Evolutionary conservation across 129 eudicot species (phyloP).

Genomic region (Arctium lappa): DNA sequence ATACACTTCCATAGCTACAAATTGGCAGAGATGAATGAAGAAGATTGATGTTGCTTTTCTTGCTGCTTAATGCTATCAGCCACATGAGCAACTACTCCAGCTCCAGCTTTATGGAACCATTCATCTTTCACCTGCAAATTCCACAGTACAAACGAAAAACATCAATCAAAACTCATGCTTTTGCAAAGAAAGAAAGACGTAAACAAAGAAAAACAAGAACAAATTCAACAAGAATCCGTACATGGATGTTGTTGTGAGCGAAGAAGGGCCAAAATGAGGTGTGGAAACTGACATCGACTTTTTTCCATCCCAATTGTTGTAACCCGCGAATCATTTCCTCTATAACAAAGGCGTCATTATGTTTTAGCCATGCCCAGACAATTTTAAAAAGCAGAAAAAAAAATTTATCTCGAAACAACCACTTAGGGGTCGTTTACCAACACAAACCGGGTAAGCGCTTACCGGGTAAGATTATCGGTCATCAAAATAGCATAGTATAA

Average conservation of each 20-base stretch:
- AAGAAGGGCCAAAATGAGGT: constrained; percentile 88
- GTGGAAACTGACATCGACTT: constrained; percentile 97
- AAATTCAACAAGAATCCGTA: constrained; percentile 9
- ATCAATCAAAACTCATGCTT: neutral
- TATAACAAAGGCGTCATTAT: constrained; percentile 25
- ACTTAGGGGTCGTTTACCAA: neutral
- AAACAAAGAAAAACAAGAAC: neutral
- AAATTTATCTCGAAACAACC: neutral
- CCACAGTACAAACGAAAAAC: neutral
- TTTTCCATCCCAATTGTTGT: constrained; percentile 92
- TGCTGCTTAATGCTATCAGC: constrained; percentile 81
- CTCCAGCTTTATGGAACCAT: constrained; percentile 94
- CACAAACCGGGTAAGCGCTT: too few relatives aligned
- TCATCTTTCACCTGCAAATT: constrained; percentile 78
- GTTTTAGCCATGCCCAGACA: neutral
- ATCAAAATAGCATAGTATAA: too few relatives aligned
- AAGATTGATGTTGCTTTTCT: constrained; percentile 50
- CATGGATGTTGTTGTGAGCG: constrained; percentile 96
- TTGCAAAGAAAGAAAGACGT: neutral
- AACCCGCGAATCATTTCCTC: constrained; percentile 98
- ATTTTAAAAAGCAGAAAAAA: neutral
- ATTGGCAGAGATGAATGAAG: constrained; percentile 53
- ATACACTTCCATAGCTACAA: constrained; percentile 34
- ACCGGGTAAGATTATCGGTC: too few relatives aligned
- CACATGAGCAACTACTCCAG: constrained; percentile 92